Percentiles rank a stretch among this genome's conserved stretches.
Evolutionary conservation across 2,329 filamentous ascomycete species (phyloP).

Genomic region (Penicillium sp.): DNA sequence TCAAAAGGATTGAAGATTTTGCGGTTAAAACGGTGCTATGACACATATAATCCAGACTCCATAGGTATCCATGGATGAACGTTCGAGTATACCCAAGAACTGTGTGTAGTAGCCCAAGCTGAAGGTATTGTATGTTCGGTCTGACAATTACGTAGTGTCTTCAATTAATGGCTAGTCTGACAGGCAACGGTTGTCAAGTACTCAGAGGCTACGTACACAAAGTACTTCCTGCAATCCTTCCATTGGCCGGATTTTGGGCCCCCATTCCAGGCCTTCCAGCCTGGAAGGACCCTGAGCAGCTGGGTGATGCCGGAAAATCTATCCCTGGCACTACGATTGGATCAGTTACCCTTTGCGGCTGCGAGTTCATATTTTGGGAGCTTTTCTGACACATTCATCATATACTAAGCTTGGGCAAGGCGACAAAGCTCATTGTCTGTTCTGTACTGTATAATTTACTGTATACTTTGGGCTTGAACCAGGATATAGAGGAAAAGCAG

Average conservation of each 20-base stretch:
- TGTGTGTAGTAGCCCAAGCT: neutral
- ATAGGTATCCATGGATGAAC: too few relatives aligned
- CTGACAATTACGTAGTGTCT: neutral
- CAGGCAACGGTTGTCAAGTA: neutral
- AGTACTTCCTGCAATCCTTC: neutral
- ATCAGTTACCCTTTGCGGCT: neutral
- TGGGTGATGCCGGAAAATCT: neutral
- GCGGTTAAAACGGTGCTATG: neutral
- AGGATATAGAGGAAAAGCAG: neutral
- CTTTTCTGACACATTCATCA: neutral
- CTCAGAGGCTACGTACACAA: neutral
- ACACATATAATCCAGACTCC: neutral
- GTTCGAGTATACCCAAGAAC: too few relatives aligned
- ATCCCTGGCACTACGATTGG: constrained; percentile 1
- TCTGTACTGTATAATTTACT: too few relatives aligned
- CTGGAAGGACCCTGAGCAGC: constrained; percentile 1
- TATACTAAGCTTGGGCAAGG: neutral
- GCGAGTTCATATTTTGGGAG: neutral
- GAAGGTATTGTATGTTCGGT: neutral
- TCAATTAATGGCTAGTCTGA: neutral
- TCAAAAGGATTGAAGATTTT: neutral
- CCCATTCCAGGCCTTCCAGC: neutral
- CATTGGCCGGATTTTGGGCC: neutral
- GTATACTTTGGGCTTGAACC: neutral
- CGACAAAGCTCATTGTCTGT: neutral